Percentiles rank a stretch among this genome's conserved stretches.
Evolutionary conservation across 2,329 filamentous ascomycete genomes (phyloP).

Genomic region (Penicillium sp.): DNA sequence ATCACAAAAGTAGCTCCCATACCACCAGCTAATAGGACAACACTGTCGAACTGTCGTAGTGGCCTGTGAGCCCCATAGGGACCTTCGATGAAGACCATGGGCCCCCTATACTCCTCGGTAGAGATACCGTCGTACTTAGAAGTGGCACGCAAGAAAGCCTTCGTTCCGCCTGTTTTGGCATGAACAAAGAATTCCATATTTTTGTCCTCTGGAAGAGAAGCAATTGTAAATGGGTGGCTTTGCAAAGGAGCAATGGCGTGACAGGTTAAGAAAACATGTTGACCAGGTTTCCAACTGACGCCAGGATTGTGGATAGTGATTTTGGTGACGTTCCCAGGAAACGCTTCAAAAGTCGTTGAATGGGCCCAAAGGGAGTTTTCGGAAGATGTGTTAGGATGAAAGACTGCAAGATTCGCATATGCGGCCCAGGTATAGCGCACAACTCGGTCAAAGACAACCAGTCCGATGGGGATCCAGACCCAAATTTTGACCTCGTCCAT

Average conservation of each 20-base stretch:
- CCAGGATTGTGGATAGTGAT: slow-evolving; percentile 38
- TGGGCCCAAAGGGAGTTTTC: not conserved
- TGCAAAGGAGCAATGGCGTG: slow-evolving; percentile 10
- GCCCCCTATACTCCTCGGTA: not conserved
- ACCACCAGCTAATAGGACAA: slow-evolving; percentile 11
- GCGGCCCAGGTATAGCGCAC: not conserved
- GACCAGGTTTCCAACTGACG: slow-evolving; percentile 38
- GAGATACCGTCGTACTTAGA: not conserved
- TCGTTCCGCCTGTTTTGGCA: not conserved
- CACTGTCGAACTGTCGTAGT: slow-evolving; percentile 12
- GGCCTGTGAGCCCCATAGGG: slow-evolving; percentile 16
- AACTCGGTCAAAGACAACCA: slow-evolving; percentile 10
- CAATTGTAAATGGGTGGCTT: slow-evolving; percentile 19
- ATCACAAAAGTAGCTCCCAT: slow-evolving; percentile 17
- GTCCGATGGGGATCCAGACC: slow-evolving; percentile 9
- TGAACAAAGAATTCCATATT: not conserved
- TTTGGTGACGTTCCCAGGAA: slow-evolving; percentile 43
- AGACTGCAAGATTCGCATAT: not conserved
- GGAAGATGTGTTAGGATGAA: not conserved
- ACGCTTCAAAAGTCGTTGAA: slow-evolving; percentile 24
- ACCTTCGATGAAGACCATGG: slow-evolving; percentile 6
- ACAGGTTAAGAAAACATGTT: slow-evolving; percentile 14
- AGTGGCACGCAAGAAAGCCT: not conserved
- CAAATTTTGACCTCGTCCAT: slow-evolving; percentile 10
- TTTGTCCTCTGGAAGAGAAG: slow-evolving; percentile 9